Conservation (phyloP, 23 red algal genomes). For the Pyropia yezoensis region DNA sequence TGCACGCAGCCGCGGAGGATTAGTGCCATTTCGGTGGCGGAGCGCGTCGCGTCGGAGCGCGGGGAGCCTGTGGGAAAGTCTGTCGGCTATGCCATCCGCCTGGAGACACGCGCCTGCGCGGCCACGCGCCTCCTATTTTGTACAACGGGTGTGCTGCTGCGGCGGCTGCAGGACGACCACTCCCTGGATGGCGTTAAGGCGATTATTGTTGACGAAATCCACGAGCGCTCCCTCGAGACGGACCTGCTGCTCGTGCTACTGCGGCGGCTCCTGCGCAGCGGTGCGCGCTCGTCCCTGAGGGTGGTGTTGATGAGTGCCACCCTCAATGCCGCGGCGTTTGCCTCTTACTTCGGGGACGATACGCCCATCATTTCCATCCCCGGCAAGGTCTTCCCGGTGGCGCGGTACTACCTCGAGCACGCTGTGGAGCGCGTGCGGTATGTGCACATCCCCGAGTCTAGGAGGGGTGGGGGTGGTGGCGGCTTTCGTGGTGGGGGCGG, state of each 20-base stretch:
- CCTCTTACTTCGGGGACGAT: constrained; percentile 12
- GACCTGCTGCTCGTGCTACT: constrained; percentile 30
- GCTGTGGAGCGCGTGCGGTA: not conserved
- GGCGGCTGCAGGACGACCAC: constrained; percentile 15
- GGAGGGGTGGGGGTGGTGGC: not conserved
- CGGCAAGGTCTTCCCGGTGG: constrained; percentile 12
- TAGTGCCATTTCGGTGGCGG: constrained; percentile 19
- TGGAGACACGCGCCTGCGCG: constrained; percentile 6
- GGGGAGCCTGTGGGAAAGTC: constrained; percentile 6
- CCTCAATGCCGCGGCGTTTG: constrained; percentile 18
- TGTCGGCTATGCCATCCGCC: constrained; percentile 28
- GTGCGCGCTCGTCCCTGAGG: constrained; percentile 3
- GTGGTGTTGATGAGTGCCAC: constrained; percentile 36
- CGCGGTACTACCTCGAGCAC: constrained; percentile 2
- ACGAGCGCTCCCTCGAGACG: constrained; percentile 29
- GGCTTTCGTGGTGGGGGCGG: constrained; percentile 12
- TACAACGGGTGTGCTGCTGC: constrained; percentile 30
- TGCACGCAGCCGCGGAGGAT: constrained; percentile 41
- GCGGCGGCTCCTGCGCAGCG: constrained; percentile 6
- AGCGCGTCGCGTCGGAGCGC: constrained; percentile 23
- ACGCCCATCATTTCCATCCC: constrained; percentile 7
- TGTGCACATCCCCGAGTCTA: not conserved
- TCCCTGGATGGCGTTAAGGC: not conserved
- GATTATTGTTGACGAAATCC: constrained; percentile 35
- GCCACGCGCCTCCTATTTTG: constrained; percentile 21